Conservation (phyloP, 2,329 filamentous ascomycete genomes). For the Karstenula rhodostoma region DNA sequence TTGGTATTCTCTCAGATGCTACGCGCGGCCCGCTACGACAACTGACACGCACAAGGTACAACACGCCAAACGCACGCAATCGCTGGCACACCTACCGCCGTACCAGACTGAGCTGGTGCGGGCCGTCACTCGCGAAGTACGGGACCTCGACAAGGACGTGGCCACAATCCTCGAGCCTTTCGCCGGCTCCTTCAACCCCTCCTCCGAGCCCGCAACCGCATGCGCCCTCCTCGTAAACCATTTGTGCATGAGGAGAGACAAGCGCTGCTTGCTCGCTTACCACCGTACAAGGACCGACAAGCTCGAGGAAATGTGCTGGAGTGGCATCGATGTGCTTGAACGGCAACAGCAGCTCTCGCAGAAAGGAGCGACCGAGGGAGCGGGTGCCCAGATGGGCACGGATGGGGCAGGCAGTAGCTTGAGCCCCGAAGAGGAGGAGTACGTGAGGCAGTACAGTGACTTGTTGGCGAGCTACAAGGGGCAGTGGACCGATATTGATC, state of each 20-base stretch:
- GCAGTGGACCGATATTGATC: slow-evolving; percentile 96
- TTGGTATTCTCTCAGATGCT: slow-evolving; percentile 63
- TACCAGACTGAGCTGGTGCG: slow-evolving; percentile 94
- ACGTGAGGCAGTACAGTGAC: slow-evolving; percentile 89
- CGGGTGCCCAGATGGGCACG: slow-evolving; percentile 46
- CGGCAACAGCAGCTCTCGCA: slow-evolving; percentile 59
- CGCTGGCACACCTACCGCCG: slow-evolving; percentile 82
- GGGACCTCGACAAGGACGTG: slow-evolving; percentile 90
- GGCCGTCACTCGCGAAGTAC: slow-evolving; percentile 86
- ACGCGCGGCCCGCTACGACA: not conserved
- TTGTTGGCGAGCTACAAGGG: slow-evolving; percentile 96
- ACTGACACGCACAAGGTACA: slow-evolving; percentile 69
- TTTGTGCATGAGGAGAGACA: slow-evolving; percentile 93
- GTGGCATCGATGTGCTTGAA: slow-evolving; percentile 82
- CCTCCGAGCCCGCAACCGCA: slow-evolving; percentile 81
- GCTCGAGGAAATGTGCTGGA: slow-evolving; percentile 93
- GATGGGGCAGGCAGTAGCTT: slow-evolving; percentile 74
- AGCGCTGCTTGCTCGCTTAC: slow-evolving; percentile 93
- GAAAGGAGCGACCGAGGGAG: slow-evolving; percentile 27
- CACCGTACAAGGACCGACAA: slow-evolving; percentile 90
- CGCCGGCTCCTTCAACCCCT: slow-evolving; percentile 84
- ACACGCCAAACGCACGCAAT: slow-evolving; percentile 94
- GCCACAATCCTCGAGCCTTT: slow-evolving; percentile 81
- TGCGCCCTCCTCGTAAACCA: slow-evolving; percentile 93
- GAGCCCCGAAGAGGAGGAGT: slow-evolving; percentile 96